Base-by-base conservation (phyloP, 768 basidiomycete genomes). In the Lactarius trivialis region DNA sequence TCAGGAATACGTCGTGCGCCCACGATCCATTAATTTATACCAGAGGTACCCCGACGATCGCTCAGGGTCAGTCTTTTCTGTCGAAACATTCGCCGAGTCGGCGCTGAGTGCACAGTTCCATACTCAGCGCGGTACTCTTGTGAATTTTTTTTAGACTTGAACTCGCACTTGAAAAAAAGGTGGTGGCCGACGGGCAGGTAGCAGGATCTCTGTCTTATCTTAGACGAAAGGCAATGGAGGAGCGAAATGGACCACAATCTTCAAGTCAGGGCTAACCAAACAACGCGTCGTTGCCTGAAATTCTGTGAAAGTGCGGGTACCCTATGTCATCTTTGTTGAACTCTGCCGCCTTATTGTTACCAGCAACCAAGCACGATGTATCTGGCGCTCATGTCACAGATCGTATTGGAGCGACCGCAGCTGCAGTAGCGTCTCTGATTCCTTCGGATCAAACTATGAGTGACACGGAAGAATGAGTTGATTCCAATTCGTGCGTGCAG, bases 51-150 rank as follows among this genome's bases (percentile, higher is more conserved):
- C 43, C 37, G 33, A 48, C 39, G n/a, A 33, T 17, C 52, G 45
- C 24, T 51, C n/a, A 43, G 58, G 48, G 63, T 26, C 19, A 19
- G 34, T 67, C 81, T 73, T 69, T 91, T 95, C 94, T 71, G 95
- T 97, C 28, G 98, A 95, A 33, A 98, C 80, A 76, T 98, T 98
- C 4, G 95, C 96, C 48, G 94, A 98, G 74, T 98, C 95, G 36
- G 97, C 96, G 71, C 92, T 95, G 74, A 98, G 98, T 12, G 95
- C 96, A 72, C 95, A 96, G 73, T 98, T 96, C 96, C 97, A 97
- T 28, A 98, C 95, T 97, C 95, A 98, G 65, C 96, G 83, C 98
- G 97, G 74, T 99, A 96, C 3, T n/a, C 96, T 68, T 86, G 80
- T 21, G 98, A 78, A 21, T 85, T 82, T 75, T 92, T 93, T 68